Evolutionary conservation across 78 protist species (phyloP), one percentile per base, ranked within the genome.

Genomic region (Dictyostelium capitatum): DNA sequence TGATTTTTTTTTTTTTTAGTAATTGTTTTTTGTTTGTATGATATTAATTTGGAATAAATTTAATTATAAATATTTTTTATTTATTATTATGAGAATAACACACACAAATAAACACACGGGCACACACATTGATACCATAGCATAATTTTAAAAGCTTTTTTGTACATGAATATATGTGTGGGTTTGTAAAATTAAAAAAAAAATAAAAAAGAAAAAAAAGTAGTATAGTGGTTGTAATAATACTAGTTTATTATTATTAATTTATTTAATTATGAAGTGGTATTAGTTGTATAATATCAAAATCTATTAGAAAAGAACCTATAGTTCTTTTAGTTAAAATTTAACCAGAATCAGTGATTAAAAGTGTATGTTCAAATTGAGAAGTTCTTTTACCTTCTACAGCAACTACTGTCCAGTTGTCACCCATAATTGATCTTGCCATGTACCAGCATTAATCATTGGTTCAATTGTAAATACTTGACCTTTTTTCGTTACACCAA

Each of bases 291-390:
- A 37, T 37, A 37, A 37, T 3, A 37, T 37, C 43, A 37, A 37
- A 37, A 37, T 37, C 2, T 37, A 1, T 37, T 3, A 3, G 43
- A 37, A 37, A 37, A 3, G 82, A 80, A n/a, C 93, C 82, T 50
- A 19, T 37, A 3, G 50, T 89, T 75, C 93, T 72, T 14, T 19
- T 41, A 0, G 73, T 89, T 0, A 83, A 28, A 12, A 97, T 89
- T 59, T 97, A 97, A 19, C 48, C 98, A n/a, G 50, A 54, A 30
- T 96, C 97, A 1, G 98, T 97, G 30, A 99, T 79, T 28, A 98
- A 79, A 28, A 99, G n/a, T 8, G 99, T 98, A 92, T 99, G 99
- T 92, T 99, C 99, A 80, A 98, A 99, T 95, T 98, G 99, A 0
- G 99, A 99, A 4, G 98, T 87, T 15, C 98, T 92, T 77, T 95